Conservation (phyloP, 768 basidiomycete genomes). For the Sutorius australiensis region DNA sequence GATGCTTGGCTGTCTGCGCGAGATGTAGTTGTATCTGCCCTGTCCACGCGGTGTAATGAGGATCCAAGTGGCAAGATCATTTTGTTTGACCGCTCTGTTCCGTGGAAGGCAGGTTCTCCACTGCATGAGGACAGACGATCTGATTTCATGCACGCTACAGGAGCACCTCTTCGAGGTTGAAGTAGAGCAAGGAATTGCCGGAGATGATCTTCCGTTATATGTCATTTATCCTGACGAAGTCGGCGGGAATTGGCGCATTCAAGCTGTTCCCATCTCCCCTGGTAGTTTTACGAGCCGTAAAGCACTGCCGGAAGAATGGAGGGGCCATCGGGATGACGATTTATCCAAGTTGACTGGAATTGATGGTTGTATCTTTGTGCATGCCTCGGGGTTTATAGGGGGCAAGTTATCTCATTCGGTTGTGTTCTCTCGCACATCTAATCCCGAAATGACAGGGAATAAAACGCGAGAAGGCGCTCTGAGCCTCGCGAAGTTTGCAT, state of each 20-base stretch:
- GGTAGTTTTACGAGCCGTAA: conserved; percentile 91
- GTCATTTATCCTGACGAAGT: conserved; percentile 87
- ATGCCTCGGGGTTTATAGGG: conserved; percentile 96
- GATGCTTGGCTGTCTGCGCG: conserved; percentile 93
- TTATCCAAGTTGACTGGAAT: conserved; percentile 73
- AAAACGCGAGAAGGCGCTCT: conserved; percentile 87
- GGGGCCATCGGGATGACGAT: conserved; percentile 83
- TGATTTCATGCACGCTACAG: conserved; percentile 33
- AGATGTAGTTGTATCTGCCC: conserved; percentile 64
- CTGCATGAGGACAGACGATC: not conserved
- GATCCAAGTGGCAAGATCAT: conserved; percentile 77
- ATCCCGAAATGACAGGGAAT: conserved; percentile 53
- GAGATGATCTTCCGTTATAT: conserved; percentile 64
- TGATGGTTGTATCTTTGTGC: conserved; percentile 84
- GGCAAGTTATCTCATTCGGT: conserved; percentile 43
- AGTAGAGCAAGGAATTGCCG: conserved; percentile 44
- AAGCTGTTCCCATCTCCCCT: conserved; percentile 79
- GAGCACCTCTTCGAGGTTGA: conserved; percentile 93
- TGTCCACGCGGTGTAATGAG: conserved; percentile 50
- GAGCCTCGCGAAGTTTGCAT: conserved; percentile 67
- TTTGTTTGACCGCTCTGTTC: conserved; percentile 72
- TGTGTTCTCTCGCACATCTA: conserved; percentile 1
- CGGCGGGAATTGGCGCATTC: conserved; percentile 78
- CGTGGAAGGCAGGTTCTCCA: conserved; percentile 70
- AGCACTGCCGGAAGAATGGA: conserved; percentile 89